Percentiles rank a stretch among this genome's conserved stretches.
Evolutionary conservation across 106 monocot species (phyloP).

Genomic region (Amphibolis antarctica): DNA sequence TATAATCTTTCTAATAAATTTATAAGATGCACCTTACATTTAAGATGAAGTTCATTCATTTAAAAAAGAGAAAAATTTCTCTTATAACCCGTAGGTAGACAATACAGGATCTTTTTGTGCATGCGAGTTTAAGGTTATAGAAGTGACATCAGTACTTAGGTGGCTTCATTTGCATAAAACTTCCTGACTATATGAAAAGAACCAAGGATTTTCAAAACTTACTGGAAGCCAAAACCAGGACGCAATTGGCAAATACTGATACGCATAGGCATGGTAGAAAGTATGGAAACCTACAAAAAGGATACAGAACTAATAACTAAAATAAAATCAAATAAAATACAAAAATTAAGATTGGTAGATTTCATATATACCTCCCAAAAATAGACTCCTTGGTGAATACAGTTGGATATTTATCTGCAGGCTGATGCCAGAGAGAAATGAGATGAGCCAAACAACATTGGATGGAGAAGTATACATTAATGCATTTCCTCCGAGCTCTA

Average conservation of each 20-base stretch:
- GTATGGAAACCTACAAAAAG: constrained; percentile 52
- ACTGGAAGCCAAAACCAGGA: constrained; percentile 42
- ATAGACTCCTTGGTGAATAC: constrained; percentile 4
- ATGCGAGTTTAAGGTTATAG: too few relatives aligned
- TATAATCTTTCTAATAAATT: too few relatives aligned
- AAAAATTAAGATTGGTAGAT: neutral
- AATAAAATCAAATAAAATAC: neutral
- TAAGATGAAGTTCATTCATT: too few relatives aligned
- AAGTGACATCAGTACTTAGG: neutral
- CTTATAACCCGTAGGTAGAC: too few relatives aligned
- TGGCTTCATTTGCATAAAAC: neutral
- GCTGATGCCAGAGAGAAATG: neutral
- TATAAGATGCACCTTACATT: too few relatives aligned
- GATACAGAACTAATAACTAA: neutral
- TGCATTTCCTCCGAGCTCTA: too few relatives aligned
- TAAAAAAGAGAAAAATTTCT: too few relatives aligned
- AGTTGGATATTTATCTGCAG: constrained; percentile 3
- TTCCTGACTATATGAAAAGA: neutral
- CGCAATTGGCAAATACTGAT: constrained; percentile 37
- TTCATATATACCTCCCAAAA: constrained; percentile 41
- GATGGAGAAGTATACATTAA: too few relatives aligned
- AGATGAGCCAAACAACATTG: neutral
- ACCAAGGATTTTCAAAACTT: constrained; percentile 3
- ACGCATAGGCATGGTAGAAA: constrained; percentile 41
- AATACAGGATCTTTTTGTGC: too few relatives aligned